Base-by-base conservation (phyloP, 2,329 filamentous ascomycete species). In the Hypoxylon sp. region DNA sequence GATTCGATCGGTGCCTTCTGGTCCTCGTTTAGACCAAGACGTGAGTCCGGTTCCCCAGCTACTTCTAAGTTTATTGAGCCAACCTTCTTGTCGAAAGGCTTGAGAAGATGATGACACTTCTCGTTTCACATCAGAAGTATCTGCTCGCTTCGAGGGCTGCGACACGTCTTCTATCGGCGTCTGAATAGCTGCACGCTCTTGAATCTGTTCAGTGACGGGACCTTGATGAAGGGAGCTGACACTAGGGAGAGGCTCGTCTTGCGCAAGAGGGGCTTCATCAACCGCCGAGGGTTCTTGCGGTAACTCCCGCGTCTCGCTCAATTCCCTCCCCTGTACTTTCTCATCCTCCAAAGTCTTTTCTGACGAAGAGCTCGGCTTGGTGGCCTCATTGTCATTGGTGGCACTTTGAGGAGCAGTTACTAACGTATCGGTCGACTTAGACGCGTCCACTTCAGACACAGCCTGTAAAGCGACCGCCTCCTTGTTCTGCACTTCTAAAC, bases 261-360 rank as follows among this genome's bases (percentile, higher is more conserved):
- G 33, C 12, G 53, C 18, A 16, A 22, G 53, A 36, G 49, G 52
- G 4, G 22, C 30, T n/a, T 45, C 53, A 20, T 24, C 18, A 33
- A 28, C 26, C 52, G 46, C 26, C 7, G 24, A n/a, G 12, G 20
- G 30, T 50, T 40, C 49, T 6, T 45, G 32, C 11, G 49, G 32
- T 12, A 65, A 36, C 9, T 72, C 72, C 69, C 74, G 7, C 54
- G 57, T 52, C 67, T 76, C 53, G 32, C 44, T 66, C 26, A 70
- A 67, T 45, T 76, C 73, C 4, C 72, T 74, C 64, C 81, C 81
- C 50, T 54, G 56, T 32, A 48, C 58, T 46, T 79, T 79, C 70
- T 80, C 80, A 26, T 79, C 77, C 51, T 81, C 82, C 72, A 81
- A 80, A 30, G 77, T 75, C 62, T 67, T 61, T 26, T 70, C 67